Evolutionary conservation across 208 protist genomes (phyloP), one percentile per base, ranked within the genome.

Genomic region (Trypanosoma lewisi): DNA sequence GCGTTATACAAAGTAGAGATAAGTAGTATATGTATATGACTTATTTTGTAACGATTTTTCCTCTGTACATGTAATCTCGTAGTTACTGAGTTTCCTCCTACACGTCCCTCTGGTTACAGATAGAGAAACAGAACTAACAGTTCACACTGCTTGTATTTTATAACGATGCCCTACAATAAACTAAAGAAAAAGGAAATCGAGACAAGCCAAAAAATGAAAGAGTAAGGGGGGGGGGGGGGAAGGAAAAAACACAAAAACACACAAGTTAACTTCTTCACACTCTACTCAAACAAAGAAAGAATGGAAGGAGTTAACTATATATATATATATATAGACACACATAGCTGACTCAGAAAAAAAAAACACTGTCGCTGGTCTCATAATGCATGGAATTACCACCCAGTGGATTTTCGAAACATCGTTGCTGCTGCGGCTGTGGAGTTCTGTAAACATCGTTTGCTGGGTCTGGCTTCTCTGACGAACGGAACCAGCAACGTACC

Each of bases 181-280:
- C 14, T 41, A 30, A 68, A 60, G 14, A 49, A 49, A 25, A 49
- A 25, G 7, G n/a, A 34, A 12, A 55, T 7, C n/a, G 8, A 67
- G 19, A 21, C 56, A 63, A 16, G 28, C 25, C 3, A 54, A 48
- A 16, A 64, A 28, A 54, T 17, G 28, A 70, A 23, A 63, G 23
- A 70, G 30, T 6, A 59, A 47, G 31, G 33, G 19, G 50, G 54
- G 21, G 28, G 8, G 23, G 60, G 23, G 42, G 30, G 12, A 17
- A 63, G 21, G 55, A 51, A 53, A 34, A 27, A 19, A 68, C 28
- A 60, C 47, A 61, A 16, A 61, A 1, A 36, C 30, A 59, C 21
- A 67, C 33, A 49, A 52, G 51, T 48, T 7, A 25, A 48, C n/a
- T 48, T n/a, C 6, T 48, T 34, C 7, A 67, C 5, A 41, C 34